Conservation (phyloP, 305 asterid genomes). For the Fraxinus platypoda region DNA sequence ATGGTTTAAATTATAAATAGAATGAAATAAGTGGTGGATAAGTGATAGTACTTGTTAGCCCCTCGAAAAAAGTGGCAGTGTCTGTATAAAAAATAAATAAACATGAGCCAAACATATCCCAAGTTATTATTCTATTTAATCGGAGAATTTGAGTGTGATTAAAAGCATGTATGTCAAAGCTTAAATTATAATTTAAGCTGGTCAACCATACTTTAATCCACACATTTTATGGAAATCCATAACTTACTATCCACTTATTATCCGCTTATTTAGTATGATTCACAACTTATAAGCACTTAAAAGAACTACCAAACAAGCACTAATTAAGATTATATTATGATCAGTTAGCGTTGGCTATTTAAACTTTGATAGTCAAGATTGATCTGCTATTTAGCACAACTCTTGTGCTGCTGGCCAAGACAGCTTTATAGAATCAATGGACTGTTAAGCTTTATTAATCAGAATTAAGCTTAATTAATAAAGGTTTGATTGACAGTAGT, state of each 20-base stretch:
- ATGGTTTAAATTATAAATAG: too few relatives aligned
- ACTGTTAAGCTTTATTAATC: not conserved
- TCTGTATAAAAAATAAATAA: too few relatives aligned
- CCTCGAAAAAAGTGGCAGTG: not conserved
- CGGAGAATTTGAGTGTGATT: not conserved
- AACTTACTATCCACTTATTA: too few relatives aligned
- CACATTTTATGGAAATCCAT: too few relatives aligned
- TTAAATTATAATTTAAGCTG: too few relatives aligned
- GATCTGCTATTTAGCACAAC: conserved; percentile 6
- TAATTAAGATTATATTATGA: not conserved
- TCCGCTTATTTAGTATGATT: too few relatives aligned
- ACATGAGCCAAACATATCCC: too few relatives aligned
- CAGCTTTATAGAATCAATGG: not conserved
- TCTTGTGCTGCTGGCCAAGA: conserved; percentile 4
- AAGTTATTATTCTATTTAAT: not conserved
- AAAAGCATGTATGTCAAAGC: too few relatives aligned
- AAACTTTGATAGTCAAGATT: not conserved
- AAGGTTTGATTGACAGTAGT: not conserved
- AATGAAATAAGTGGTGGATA: not conserved
- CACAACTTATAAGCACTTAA: too few relatives aligned
- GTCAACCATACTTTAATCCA: too few relatives aligned
- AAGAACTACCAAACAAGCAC: too few relatives aligned
- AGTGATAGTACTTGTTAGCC: not conserved
- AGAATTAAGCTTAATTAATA: not conserved
- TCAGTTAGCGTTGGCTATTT: not conserved